Evolutionary conservation across 192 early-diverging fungal genomes (phyloP).

Genomic region (Coemansia sp.): DNA sequence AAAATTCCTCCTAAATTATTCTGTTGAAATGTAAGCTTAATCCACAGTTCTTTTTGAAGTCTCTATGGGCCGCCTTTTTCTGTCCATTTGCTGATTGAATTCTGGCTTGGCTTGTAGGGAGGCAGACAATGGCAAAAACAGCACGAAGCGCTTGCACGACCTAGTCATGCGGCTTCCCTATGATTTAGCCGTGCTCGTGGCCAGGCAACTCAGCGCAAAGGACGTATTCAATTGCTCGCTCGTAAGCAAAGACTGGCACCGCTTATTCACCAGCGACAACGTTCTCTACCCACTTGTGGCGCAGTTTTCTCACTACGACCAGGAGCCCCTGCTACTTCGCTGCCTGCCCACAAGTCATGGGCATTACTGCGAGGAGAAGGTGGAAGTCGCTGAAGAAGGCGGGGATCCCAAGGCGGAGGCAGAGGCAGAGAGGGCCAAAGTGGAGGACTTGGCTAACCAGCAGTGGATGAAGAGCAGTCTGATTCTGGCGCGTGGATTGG

Average conservation of each 20-base stretch:
- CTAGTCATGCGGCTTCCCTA: constrained; percentile 40
- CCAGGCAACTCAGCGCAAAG: constrained; percentile 10
- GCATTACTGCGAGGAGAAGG: constrained; percentile 1
- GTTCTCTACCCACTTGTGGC: constrained; percentile 22
- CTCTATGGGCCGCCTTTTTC: neutral
- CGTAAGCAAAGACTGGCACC: constrained; percentile 28
- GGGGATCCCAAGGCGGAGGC: constrained; percentile 1
- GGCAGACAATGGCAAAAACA: neutral
- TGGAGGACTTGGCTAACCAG: constrained; percentile 39
- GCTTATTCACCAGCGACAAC: constrained; percentile 25
- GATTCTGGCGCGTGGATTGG: constrained; percentile 28
- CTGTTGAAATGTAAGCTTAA: neutral
- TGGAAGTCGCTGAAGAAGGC: neutral
- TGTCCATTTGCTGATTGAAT: neutral
- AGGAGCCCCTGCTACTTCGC: constrained; percentile 45
- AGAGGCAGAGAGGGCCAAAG: neutral
- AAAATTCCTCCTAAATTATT: neutral
- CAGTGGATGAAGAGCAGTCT: constrained; percentile 39
- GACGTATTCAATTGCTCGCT: constrained; percentile 41
- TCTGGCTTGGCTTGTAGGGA: constrained; percentile 1
- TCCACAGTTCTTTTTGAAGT: neutral
- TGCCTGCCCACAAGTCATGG: constrained; percentile 26
- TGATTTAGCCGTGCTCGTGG: constrained; percentile 37
- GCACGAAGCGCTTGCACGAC: constrained; percentile 10
- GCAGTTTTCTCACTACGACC: constrained; percentile 48